Percentiles rank a stretch among this genome's conserved stretches.
phyloP scores from a whole-genome alignment of 2,329 filamentous ascomycete species.

The Xylaria sp. region DNA sequence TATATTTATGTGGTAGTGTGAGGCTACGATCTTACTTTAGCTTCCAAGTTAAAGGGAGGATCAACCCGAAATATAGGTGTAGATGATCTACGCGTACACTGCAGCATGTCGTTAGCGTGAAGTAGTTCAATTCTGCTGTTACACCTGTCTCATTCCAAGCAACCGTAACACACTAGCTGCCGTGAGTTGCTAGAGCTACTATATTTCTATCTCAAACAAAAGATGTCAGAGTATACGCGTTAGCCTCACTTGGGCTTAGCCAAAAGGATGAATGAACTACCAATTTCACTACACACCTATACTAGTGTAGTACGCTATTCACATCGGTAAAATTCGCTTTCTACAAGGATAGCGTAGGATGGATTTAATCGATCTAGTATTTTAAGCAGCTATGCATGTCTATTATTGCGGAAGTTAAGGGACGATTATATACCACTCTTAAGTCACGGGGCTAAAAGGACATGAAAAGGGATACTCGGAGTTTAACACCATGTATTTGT shows the following conservation, averaged over 20 bases:
- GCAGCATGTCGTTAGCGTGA: neutral
- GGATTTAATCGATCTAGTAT: neutral
- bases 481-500: neutral
- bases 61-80: neutral
- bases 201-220: neutral
- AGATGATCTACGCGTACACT: neutral
- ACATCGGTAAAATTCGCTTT: neutral
- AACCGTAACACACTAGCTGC: neutral
- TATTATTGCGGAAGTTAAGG: neutral
- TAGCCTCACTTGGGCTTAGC: neutral
- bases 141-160: neutral
- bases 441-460: too few relatives aligned
- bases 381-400: constrained; percentile 6
- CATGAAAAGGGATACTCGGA: too few relatives aligned
- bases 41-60: neutral
- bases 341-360: neutral
- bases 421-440: neutral
- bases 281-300: neutral
- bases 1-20: neutral
- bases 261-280: neutral
- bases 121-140: neutral
- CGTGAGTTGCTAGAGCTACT: neutral
- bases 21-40: neutral
- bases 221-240: neutral
- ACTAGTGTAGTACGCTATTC: too few relatives aligned